Percentiles rank a stretch among this genome's conserved stretches.
Conservation (phyloP, 192 early-diverging fungal species). For the Dissophora ornata region DNA sequence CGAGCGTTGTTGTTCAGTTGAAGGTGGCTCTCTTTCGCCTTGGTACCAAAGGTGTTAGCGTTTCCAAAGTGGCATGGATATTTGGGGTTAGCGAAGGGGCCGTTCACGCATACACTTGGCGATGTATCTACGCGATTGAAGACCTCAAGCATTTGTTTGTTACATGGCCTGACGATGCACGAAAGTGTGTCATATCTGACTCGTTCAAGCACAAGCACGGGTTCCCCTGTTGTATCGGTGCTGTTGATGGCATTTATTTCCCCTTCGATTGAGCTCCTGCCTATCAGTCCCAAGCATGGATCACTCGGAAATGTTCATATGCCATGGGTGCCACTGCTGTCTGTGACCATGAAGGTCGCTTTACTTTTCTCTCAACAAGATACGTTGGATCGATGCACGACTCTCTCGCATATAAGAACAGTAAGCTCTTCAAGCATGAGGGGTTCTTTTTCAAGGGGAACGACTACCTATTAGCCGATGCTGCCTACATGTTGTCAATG, state of each 20-base stretch:
- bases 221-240: constrained; percentile 17
- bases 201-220: constrained; percentile 12
- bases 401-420: too few relatives aligned
- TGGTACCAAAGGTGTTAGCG: constrained; percentile 1
- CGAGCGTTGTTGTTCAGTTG: too few relatives aligned
- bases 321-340: constrained; percentile 14
- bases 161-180: constrained; percentile 19
- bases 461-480: too few relatives aligned
- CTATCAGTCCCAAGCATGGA: background rate
- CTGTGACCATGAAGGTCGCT: constrained; percentile 15
- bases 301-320: constrained; percentile 2
- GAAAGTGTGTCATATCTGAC: background rate
- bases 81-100: background rate
- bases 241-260: constrained; percentile 15
- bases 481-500: too few relatives aligned
- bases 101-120: constrained; percentile 4
- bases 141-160: background rate
- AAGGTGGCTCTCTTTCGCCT: background rate
- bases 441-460: too few relatives aligned
- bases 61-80: background rate
- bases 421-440: too few relatives aligned
- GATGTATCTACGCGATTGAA: constrained; percentile 16
- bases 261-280: constrained; percentile 9
- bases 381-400: too few relatives aligned
- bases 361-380: constrained; percentile 1